Conservation (phyloP, 805 yeast genomes). For the Priceomyces castillae region DNA sequence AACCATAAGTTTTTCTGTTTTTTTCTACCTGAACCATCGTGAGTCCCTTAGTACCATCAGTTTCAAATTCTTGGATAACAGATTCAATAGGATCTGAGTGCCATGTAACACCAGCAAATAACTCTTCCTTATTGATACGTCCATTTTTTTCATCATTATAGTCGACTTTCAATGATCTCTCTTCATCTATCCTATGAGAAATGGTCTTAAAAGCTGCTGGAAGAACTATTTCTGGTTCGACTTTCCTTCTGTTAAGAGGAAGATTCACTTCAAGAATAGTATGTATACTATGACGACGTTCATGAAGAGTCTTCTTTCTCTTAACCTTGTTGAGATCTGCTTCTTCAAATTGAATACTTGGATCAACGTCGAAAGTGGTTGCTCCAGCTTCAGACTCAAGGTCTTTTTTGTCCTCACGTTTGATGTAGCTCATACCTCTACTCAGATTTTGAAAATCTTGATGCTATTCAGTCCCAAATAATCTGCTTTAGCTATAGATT, state of each 20-base stretch:
- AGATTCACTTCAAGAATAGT: background rate
- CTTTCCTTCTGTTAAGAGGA: background rate
- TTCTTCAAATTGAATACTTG: background rate
- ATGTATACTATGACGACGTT: background rate
- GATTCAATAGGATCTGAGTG: slow-evolving; percentile 23
- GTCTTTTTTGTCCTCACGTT: background rate
- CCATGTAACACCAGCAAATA: slow-evolving; percentile 28
- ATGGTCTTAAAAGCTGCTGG: slow-evolving; percentile 39
- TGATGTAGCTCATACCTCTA: background rate
- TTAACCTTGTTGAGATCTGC: background rate
- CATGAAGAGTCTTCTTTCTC: background rate
- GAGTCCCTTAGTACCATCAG: slow-evolving; percentile 23
- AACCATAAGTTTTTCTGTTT: slow-evolving; percentile 26
- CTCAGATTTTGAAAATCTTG: too few species aligned
- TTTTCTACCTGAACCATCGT: slow-evolving; percentile 10
- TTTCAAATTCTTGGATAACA: slow-evolving; percentile 20
- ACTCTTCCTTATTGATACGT: slow-evolving; percentile 7
- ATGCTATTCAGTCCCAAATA: too few species aligned
- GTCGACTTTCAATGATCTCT: background rate
- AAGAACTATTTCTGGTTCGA: slow-evolving; percentile 24
- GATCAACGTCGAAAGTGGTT: background rate
- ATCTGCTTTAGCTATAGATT: too few species aligned
- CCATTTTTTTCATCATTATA: slow-evolving; percentile 12
- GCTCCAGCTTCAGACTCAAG: background rate
- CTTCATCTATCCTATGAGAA: slow-evolving; percentile 32